Evolutionary conservation across 1,284 basidiomycete genomes (phyloP).

Genomic region (Apiotrichum mycotoxinovorans): DNA sequence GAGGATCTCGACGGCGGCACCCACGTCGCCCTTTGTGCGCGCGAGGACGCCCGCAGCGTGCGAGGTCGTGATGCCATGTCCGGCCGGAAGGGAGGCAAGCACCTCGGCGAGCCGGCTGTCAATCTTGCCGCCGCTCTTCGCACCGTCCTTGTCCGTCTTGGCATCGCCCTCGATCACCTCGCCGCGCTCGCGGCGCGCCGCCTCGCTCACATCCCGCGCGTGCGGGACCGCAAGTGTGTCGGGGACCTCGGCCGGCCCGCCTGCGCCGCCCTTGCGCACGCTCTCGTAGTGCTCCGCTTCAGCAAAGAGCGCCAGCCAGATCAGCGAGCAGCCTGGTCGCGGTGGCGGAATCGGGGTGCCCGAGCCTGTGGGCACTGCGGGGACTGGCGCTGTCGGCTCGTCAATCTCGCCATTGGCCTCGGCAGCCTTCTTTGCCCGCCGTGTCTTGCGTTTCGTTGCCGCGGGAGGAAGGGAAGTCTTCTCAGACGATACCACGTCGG

Average conservation of each 20-base stretch:
- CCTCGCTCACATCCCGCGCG: conserved; percentile 33
- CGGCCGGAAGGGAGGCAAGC: conserved; percentile 31
- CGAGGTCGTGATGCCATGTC: conserved; percentile 25
- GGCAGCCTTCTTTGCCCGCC: background rate
- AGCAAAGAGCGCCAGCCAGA: conserved; percentile 46
- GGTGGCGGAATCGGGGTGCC: conserved; percentile 24
- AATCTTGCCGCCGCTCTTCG: background rate
- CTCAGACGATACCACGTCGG: background rate
- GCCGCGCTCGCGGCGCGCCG: conserved; percentile 34
- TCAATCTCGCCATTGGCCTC: background rate
- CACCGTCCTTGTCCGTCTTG: background rate
- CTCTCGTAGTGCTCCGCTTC: conserved; percentile 46
- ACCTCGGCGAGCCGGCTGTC: conserved; percentile 21
- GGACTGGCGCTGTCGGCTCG: background rate
- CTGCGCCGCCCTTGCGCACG: conserved; percentile 23
- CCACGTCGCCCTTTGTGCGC: conserved; percentile 35
- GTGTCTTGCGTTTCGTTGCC: background rate
- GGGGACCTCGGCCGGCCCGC: conserved; percentile 41
- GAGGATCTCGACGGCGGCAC: conserved; percentile 40
- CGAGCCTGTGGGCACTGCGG: conserved; percentile 17
- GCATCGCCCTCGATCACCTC: conserved; percentile 23
- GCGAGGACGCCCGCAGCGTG: conserved; percentile 27
- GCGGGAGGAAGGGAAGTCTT: background rate
- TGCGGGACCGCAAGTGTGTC: conserved; percentile 38
- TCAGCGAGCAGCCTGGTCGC: conserved; percentile 31